Evolutionary conservation across 768 basidiomycete genomes (phyloP).

Genomic region (Sistotremastrum suecicum): DNA sequence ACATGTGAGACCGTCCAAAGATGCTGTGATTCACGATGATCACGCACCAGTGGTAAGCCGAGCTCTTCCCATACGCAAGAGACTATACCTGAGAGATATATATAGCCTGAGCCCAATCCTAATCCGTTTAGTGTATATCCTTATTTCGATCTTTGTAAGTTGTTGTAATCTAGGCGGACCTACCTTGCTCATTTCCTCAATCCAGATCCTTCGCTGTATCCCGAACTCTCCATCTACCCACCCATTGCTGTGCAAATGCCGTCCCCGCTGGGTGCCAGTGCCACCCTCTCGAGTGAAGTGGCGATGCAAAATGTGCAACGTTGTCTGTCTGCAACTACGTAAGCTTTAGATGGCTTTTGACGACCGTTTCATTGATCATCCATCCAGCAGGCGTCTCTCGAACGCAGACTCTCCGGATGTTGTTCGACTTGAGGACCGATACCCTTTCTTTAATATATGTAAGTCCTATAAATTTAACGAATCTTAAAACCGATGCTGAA

Average conservation of each 20-base stretch:
- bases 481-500: background rate
- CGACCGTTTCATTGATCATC: too few relatives aligned
- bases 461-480: background rate
- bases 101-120: too few relatives aligned
- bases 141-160: slow-evolving; percentile 17
- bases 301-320: too few relatives aligned
- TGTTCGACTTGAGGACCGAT: slow-evolving; percentile 1
- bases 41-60: too few relatives aligned
- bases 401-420: background rate
- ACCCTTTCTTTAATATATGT: slow-evolving; percentile 9
- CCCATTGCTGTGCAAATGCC: background rate
- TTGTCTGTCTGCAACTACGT: too few relatives aligned
- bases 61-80: too few relatives aligned
- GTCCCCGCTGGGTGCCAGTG: too few relatives aligned
- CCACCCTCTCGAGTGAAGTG: too few relatives aligned
- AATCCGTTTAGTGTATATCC: slow-evolving; percentile 11
- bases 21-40: too few relatives aligned
- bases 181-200: background rate
- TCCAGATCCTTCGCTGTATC: slow-evolving; percentile 26
- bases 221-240: slow-evolving; percentile 29
- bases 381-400: background rate
- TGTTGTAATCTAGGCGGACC: background rate
- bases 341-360: too few relatives aligned
- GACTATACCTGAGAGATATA: too few relatives aligned
- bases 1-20: too few relatives aligned